Evolutionary conservation across 768 basidiomycete species (phyloP).

Genomic region (Mycena filopes): DNA sequence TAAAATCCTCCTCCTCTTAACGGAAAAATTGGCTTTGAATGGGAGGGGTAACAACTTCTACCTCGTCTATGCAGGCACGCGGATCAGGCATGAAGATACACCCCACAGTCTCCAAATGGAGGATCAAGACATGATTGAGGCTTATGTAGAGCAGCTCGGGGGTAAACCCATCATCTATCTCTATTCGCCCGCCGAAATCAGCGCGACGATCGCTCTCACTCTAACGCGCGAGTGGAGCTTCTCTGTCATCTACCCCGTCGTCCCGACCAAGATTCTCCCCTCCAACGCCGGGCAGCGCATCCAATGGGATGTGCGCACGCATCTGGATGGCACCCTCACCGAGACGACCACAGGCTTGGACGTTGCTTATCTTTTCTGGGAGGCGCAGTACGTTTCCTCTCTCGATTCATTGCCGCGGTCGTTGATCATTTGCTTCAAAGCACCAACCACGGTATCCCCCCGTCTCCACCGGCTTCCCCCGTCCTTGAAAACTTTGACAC

Average conservation of each 20-base stretch:
- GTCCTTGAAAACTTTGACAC: not conserved
- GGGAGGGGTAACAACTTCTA: too few relatives aligned
- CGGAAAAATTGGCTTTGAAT: too few relatives aligned
- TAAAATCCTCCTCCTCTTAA: too few relatives aligned
- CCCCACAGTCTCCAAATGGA: not conserved
- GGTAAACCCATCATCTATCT: slow-evolving; percentile 52
- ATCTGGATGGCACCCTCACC: slow-evolving; percentile 31
- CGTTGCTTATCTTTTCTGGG: slow-evolving; percentile 41
- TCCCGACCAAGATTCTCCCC: slow-evolving; percentile 32
- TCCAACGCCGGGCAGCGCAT: slow-evolving; percentile 34
- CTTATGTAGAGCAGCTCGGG: not conserved
- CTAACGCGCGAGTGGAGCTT: slow-evolving; percentile 47
- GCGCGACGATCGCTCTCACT: slow-evolving; percentile 43
- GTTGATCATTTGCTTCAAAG: not conserved
- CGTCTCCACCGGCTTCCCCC: slow-evolving; percentile 8
- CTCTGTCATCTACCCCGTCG: slow-evolving; percentile 48
- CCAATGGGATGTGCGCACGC: slow-evolving; percentile 43
- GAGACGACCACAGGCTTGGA: slow-evolving; percentile 34
- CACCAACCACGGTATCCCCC: slow-evolving; percentile 9
- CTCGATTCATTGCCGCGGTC: not conserved
- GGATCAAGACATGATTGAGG: not conserved
- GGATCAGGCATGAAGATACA: not conserved
- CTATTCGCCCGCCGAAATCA: slow-evolving; percentile 41
- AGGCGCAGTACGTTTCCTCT: slow-evolving; percentile 30
- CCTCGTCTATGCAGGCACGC: too few relatives aligned